These are phyloP conservation scores for Mycena rebaudengoi DNA, from an alignment of 768 basidiomycete species.

Conservation along the genomic window DNA sequence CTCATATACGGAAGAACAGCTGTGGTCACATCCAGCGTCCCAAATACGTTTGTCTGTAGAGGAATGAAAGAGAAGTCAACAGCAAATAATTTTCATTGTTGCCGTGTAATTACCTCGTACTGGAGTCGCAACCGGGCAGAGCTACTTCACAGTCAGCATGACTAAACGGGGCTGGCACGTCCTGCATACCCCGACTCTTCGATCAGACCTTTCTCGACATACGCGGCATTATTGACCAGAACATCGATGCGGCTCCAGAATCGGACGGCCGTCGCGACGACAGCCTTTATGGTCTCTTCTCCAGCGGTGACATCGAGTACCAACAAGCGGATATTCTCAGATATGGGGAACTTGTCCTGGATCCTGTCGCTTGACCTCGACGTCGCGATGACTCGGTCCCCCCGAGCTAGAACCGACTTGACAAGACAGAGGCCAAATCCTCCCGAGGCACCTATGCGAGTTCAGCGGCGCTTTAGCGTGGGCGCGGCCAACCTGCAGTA, in stretches of 20 bases:
- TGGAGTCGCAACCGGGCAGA: constrained; percentile 17
- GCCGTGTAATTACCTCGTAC: constrained; percentile 4
- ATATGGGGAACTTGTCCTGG: constrained; percentile 14
- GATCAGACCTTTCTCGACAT: constrained; percentile 41
- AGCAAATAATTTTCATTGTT: not conserved
- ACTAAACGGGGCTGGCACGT: not conserved
- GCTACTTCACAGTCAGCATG: not conserved
- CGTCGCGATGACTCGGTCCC: constrained; percentile 54
- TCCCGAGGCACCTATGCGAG: constrained; percentile 45
- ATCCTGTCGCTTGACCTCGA: constrained; percentile 46
- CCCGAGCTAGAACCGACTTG: constrained; percentile 45
- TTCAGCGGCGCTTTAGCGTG: no score
- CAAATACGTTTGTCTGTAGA: constrained; percentile 50
- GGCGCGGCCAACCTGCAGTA: not conserved
- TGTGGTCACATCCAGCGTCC: constrained; percentile 52
- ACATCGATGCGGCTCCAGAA: constrained; percentile 54
- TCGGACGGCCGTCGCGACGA: constrained; percentile 40
- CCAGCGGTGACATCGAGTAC: constrained; percentile 48
- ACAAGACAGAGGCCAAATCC: constrained; percentile 52
- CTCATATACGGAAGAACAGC: constrained; percentile 52
- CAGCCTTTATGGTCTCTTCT: constrained; percentile 37
- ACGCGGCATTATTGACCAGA: constrained; percentile 55
- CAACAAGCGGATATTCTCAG: constrained; percentile 36
- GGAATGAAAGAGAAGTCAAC: not conserved
- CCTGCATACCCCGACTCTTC: constrained; percentile 49